These are phyloP conservation scores for Sarcocystis neurona DNA, from an alignment of 169 alveolate species.

Conservation along the genomic window DNA sequence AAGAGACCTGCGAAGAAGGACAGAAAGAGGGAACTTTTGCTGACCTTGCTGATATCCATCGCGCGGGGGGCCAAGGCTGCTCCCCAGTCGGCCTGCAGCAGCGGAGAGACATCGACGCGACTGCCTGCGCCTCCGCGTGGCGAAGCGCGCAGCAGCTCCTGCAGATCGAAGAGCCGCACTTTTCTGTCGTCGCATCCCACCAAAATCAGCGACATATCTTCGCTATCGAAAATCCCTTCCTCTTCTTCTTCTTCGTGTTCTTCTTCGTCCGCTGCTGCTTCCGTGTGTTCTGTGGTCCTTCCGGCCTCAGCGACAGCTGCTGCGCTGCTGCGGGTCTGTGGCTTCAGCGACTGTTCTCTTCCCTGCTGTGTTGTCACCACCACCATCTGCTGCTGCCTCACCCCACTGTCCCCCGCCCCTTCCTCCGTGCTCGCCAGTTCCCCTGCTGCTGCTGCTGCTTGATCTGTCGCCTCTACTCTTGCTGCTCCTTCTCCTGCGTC, in stretches of 20 bases:
- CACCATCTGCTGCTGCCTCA: neutral
- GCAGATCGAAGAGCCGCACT: conserved; percentile 29
- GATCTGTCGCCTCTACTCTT: neutral
- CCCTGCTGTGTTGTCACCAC: neutral
- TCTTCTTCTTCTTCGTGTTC: conserved; percentile 2
- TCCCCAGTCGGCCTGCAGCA: conserved; percentile 37
- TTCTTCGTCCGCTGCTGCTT: neutral
- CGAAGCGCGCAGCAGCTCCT: neutral
- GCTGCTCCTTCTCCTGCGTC: neutral
- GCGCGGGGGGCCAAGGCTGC: conserved; percentile 31
- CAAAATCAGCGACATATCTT: neutral
- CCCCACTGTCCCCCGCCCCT: neutral
- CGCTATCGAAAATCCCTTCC: neutral
- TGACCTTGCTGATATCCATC: conserved; percentile 42
- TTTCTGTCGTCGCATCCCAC: conserved; percentile 37
- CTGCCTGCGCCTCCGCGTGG: conserved; percentile 37
- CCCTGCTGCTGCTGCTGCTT: neutral
- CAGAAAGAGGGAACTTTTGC: neutral
- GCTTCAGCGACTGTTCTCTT: neutral
- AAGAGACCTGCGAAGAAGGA: neutral
- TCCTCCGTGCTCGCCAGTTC: conserved; percentile 28
- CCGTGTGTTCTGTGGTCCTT: neutral
- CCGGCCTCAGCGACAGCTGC: neutral
- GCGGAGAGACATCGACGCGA: conserved; percentile 5
- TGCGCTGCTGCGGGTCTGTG: neutral